Evolutionary conservation across 1,139 yeast genomes (phyloP), one percentile per base, ranked within the genome.

Genomic region (Yarrowia galli): DNA sequence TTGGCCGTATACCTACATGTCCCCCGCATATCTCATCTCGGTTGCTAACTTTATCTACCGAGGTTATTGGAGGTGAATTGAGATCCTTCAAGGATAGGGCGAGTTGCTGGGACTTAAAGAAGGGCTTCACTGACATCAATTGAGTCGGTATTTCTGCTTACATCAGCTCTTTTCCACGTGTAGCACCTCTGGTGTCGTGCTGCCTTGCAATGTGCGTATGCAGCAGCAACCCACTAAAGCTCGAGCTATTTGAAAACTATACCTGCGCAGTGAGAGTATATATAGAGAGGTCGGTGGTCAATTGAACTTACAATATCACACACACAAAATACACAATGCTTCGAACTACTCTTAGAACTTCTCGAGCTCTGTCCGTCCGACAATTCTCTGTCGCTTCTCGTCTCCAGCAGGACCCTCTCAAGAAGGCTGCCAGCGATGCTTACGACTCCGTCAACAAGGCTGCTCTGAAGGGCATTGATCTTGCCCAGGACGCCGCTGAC

Each of bases 401-500:
- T 8, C 51, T 58, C 12, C 28, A 43, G 32, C 45, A 58, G 48
- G 64, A 58, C 16, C 64, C 64, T 10, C 25, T 58, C 51, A 43
- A 40, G 40, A 58, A 58, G 40, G 46, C 66, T 16, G 66, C 66
- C 18, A 23, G 18, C 28, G 56, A 61, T 20, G 66, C 66, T 22
- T 48, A 61, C 56, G 56, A 61, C 23, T 8, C 54, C 15, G 56
- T 61, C 25, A 46, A 46, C 56, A 38, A 61, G 54, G 66, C 66
- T n/a, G 66, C 66, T 36, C 54, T 61, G 18, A 61, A 61, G 56
- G 66, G 66, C 13, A 28, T 61, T 12, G 56, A 61, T 36, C 36
- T 48, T 4, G 56, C 66, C 15, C 25, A 46, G 45, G 66, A 46
- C 3, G 56, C 56, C 18, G 40, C 56, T n/a, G 56, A 61, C 7